Evolutionary conservation across 192 early-diverging fungal genomes (phyloP).

Genomic region (Coemansia sp.): DNA sequence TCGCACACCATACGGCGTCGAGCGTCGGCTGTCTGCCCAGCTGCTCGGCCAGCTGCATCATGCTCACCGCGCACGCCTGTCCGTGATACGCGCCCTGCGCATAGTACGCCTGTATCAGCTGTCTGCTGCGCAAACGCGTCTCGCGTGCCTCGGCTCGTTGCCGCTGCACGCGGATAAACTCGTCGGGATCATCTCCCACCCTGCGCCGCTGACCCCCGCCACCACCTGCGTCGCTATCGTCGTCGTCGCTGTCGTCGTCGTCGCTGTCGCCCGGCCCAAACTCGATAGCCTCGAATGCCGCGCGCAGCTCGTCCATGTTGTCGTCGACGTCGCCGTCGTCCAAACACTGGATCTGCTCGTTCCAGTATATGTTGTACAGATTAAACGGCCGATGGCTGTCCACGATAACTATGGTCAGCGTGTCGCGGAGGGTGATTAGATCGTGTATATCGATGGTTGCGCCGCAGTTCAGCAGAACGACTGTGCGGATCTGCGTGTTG

Average conservation of each 20-base stretch:
- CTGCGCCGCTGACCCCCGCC: slow-evolving; percentile 6
- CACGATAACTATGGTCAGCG: slow-evolving; percentile 72
- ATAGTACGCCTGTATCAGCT: slow-evolving; percentile 74
- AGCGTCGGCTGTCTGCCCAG: slow-evolving; percentile 62
- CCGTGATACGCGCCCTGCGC: slow-evolving; percentile 74
- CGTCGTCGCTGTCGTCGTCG: background rate
- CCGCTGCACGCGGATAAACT: slow-evolving; percentile 47
- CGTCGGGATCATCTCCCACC: slow-evolving; percentile 43
- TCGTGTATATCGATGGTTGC: slow-evolving; percentile 72
- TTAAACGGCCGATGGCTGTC: slow-evolving; percentile 89
- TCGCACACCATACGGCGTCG: slow-evolving; percentile 83
- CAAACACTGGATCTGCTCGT: slow-evolving; percentile 76
- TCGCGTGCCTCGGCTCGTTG: slow-evolving; percentile 29
- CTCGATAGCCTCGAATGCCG: background rate
- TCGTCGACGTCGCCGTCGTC: slow-evolving; percentile 68
- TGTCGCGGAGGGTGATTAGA: slow-evolving; percentile 54
- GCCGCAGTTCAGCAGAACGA: slow-evolving; percentile 86
- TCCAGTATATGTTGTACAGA: slow-evolving; percentile 74
- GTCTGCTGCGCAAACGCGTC: slow-evolving; percentile 33
- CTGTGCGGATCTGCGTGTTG: slow-evolving; percentile 62
- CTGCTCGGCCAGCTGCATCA: slow-evolving; percentile 73
- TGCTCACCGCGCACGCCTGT: slow-evolving; percentile 65
- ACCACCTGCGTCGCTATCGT: too few species aligned
- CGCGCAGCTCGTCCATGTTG: background rate
- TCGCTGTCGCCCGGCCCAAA: slow-evolving; percentile 6